Conservation (phyloP, 1,139 yeast species). For the Pichia sp. region DNA sequence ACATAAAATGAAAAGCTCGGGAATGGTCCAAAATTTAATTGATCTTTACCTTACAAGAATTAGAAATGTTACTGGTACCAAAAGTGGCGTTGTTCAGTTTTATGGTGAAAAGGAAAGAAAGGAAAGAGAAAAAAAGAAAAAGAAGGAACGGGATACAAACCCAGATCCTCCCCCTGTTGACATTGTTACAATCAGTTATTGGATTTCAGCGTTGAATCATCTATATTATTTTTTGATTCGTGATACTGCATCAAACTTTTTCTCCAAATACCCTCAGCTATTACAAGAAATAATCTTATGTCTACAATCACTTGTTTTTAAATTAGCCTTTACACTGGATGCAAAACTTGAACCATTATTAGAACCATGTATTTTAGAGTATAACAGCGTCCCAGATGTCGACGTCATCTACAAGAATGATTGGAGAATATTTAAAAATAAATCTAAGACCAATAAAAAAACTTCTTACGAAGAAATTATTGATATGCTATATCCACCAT, state of each 20-base stretch:
- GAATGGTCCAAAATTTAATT: constrained; percentile 51
- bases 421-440: constrained; percentile 67
- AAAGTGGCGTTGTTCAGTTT: constrained; percentile 49
- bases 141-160: constrained; percentile 21
- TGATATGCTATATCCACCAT: constrained; percentile 67
- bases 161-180: constrained; percentile 44
- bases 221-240: constrained; percentile 58
- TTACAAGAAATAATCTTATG: constrained; percentile 56
- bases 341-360: constrained; percentile 49
- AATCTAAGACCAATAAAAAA: constrained; percentile 29
- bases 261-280: constrained; percentile 46
- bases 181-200: constrained; percentile 63
- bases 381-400: constrained; percentile 60
- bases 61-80: constrained; percentile 52
- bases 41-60: constrained; percentile 58
- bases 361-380: constrained; percentile 59
- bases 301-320: constrained; percentile 55
- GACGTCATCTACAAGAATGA: constrained; percentile 59
- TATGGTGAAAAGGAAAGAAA: constrained; percentile 15
- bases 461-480: constrained; percentile 62
- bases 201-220: constrained; percentile 66
- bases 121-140: constrained; percentile 15
- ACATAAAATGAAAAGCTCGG: constrained; percentile 44
- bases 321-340: constrained; percentile 60
- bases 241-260: constrained; percentile 42